Base-by-base conservation (phyloP, 495 filamentous ascomycete species). In the Oleoguttula mirabilis region DNA sequence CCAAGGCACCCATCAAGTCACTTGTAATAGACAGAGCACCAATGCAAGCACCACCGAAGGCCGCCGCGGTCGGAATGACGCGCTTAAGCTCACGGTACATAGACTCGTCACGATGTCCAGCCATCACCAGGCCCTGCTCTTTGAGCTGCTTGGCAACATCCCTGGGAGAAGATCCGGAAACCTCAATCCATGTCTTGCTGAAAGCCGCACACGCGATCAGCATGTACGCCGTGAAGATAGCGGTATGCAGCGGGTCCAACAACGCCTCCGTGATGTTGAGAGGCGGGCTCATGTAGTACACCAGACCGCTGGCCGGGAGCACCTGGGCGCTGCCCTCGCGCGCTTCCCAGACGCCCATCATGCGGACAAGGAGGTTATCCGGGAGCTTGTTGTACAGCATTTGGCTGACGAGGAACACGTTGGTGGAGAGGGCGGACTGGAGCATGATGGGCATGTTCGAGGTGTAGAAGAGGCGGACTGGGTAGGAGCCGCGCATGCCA, bases 61-160 rank as follows among this genome's bases (percentile, higher is more conserved):
- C 90, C 49, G 92, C 92, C 41, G 92, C 92, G 32, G 88, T 94
- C 45, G 92, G 92, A 47, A 99, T 99, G 54, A 99, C 86, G 54
- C 92, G 78, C 81, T 99, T 99, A 41, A 99, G 73, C 62, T 99
- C 92, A 76, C 90, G 93, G 76, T 99, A 99, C 92, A 96, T 96
- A 74, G 84, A 92, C 73, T 95, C 87, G 67, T 99, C 92, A 67
- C 92, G 79, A 68, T 99, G 92, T 50, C 92, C 92, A 55, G 92
- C 90, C 92, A 99, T 99, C 55, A 96, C 87, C 36, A 99, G 79
- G 56, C 92, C 88, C 67, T 95, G 88, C 59, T 96, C 92, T 78
- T 99, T 99, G 59, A 99, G 76, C 69, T 99, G 92, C 79, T 99
- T 99, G 51, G 92, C 92, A 49, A 99, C 92, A 60, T 99, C 92